Evolutionary conservation across 225 moss, liverwort and hornwort species (phyloP).

Genomic region (Physcomitrium patens): DNA sequence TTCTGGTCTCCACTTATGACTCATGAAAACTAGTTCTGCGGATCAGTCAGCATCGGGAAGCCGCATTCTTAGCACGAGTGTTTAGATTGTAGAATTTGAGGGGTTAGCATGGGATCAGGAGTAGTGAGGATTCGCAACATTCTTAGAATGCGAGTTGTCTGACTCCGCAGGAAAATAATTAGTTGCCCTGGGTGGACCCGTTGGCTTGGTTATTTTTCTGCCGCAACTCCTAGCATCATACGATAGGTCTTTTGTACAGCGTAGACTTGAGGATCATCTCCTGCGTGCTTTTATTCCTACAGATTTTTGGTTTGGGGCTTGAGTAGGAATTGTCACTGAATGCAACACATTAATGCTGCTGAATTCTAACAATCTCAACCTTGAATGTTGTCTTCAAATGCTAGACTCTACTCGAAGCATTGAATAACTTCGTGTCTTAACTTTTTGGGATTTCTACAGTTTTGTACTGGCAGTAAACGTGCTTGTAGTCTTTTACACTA

Average conservation of each 20-base stretch:
- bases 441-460: constrained; percentile 33
- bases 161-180: neutral
- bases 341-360: no score
- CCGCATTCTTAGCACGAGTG: neutral
- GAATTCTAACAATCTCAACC: no score
- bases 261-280: no score
- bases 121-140: neutral
- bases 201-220: no score
- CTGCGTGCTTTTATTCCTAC: no score
- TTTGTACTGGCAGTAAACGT: constrained; percentile 57
- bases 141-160: neutral
- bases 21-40: neutral
- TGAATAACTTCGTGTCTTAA: neutral
- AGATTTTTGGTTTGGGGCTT: no score
- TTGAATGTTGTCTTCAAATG: no score
- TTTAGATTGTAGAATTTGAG: neutral
- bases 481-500: constrained; percentile 46
- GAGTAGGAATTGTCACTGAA: no score
- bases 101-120: neutral
- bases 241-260: no score
- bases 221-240: no score
- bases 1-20: neutral
- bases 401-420: neutral
- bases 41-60: neutral
- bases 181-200: no score